phyloP scores from a whole-genome alignment of 257 asterid species.

The Datura wrightii region DNA sequence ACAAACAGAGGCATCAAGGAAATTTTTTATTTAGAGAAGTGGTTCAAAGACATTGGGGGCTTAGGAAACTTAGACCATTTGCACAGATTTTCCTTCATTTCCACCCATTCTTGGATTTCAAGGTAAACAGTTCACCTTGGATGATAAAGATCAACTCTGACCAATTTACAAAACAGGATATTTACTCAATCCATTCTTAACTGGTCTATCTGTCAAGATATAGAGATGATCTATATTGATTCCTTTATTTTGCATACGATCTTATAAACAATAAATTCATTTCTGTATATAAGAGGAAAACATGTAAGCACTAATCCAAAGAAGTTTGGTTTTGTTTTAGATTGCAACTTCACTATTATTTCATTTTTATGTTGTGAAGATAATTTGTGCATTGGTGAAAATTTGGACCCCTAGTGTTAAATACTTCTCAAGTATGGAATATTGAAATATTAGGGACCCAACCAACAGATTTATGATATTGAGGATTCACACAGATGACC shows the following conservation, averaged over 20 bases:
- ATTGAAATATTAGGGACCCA: neutral
- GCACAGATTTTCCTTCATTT: neutral
- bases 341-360: neutral
- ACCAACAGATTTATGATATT: neutral
- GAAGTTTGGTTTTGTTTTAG: neutral
- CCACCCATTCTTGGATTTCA: slow-evolving; percentile 1
- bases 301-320: neutral
- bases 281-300: neutral
- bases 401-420: neutral
- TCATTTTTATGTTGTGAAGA: neutral
- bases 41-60: neutral
- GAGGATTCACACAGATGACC: neutral
- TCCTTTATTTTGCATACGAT: neutral
- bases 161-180: neutral
- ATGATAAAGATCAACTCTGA: neutral
- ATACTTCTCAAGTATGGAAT: neutral
- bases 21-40: neutral
- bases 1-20: neutral
- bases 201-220: slow-evolving; percentile 21
- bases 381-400: neutral
- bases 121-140: neutral
- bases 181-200: neutral
- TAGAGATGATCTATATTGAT: neutral
- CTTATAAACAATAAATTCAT: neutral
- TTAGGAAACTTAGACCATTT: neutral